Evolutionary conservation across 176 grass and related monocot species (phyloP).

Genomic region (Carex kokanica): DNA sequence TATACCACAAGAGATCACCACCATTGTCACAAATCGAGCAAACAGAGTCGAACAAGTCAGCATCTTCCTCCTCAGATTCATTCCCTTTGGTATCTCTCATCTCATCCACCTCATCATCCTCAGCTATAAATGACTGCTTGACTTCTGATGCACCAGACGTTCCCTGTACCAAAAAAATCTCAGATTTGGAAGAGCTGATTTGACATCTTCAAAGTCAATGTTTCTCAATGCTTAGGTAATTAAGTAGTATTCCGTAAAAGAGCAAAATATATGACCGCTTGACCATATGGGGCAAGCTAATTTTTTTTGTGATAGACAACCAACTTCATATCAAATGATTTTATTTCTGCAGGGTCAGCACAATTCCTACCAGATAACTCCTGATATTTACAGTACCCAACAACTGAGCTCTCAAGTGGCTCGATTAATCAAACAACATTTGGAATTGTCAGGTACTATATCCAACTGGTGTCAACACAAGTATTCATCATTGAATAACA

Average conservation of each 20-base stretch:
- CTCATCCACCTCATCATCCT: slow-evolving; percentile 51
- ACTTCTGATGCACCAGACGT: slow-evolving; percentile 7
- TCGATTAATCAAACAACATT: neutral
- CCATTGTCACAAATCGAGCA: slow-evolving; percentile 70
- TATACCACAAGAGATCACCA: slow-evolving; percentile 54
- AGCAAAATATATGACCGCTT: neutral
- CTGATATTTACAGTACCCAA: neutral
- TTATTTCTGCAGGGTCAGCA: neutral
- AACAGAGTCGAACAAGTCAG: slow-evolving; percentile 45
- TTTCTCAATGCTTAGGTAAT: neutral
- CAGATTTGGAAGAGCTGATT: neutral
- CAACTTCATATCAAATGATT: neutral
- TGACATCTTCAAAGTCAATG: neutral
- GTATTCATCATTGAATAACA: neutral
- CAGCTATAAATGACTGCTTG: slow-evolving; percentile 43
- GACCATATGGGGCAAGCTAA: neutral
- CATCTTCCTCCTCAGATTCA: slow-evolving; percentile 77
- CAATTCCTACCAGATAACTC: neutral
- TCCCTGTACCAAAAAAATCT: slow-evolving; percentile 34
- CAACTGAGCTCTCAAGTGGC: neutral
- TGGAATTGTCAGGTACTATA: neutral
- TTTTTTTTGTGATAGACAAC: neutral
- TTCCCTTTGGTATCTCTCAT: slow-evolving; percentile 21
- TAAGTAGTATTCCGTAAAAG: neutral
- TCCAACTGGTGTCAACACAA: neutral